These are phyloP conservation scores for Scheffersomyces ergatensis DNA, from an alignment of 805 yeast genomes.

Conservation along the genomic window DNA sequence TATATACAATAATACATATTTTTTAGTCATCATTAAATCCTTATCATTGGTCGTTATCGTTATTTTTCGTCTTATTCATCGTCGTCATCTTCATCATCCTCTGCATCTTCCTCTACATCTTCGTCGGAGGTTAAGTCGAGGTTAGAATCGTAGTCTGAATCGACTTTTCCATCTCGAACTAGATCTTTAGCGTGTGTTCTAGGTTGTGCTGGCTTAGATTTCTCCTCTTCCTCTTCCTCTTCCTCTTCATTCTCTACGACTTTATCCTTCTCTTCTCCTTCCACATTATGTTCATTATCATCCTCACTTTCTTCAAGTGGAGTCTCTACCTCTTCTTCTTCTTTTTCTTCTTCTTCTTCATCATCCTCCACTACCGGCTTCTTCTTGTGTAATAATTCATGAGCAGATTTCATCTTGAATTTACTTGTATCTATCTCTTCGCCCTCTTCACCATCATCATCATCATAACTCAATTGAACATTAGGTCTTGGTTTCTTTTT, in stretches of 20 bases:
- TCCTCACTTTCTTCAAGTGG: too few species aligned
- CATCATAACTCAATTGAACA: constrained; percentile 30
- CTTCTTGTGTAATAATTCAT: constrained; percentile 20
- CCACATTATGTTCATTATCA: background rate
- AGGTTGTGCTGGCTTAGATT: background rate
- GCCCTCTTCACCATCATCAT: constrained; percentile 31
- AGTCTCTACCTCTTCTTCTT: background rate
- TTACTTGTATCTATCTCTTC: constrained; percentile 13
- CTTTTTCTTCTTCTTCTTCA: background rate
- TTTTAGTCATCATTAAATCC: too few species aligned
- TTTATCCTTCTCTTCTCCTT: background rate
- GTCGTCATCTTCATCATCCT: background rate
- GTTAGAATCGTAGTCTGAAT: constrained; percentile 22
- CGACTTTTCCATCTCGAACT: constrained; percentile 16
- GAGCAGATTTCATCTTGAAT: constrained; percentile 41
- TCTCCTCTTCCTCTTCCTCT: constrained; percentile 1
- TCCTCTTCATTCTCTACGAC: background rate
- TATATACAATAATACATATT: background rate
- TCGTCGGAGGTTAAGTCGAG: constrained; percentile 21
- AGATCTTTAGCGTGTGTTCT: background rate
- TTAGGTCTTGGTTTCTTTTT: constrained; percentile 10
- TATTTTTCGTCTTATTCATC: background rate
- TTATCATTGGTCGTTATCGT: background rate
- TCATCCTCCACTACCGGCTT: background rate
- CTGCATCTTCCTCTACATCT: constrained; percentile 1